These are phyloP conservation scores for Alternaria atra DNA, from an alignment of 2,329 filamentous ascomycete species.

Conservation along the genomic window DNA sequence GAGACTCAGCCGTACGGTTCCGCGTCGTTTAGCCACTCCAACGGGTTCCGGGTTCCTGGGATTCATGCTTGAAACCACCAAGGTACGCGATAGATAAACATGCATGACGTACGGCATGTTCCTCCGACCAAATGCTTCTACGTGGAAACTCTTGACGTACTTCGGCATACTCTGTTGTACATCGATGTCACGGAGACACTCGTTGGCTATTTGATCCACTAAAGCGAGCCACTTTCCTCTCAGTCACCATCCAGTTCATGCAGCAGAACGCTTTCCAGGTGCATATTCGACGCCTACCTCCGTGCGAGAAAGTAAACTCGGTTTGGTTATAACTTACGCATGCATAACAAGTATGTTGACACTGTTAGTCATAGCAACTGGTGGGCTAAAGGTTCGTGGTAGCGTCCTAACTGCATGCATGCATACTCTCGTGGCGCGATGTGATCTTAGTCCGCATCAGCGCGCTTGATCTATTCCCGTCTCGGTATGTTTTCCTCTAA, in stretches of 20 bases:
- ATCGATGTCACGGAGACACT: not conserved
- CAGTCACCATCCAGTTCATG: not conserved
- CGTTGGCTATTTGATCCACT: not conserved
- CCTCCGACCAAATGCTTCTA: slow-evolving; percentile 2
- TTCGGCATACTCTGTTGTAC: slow-evolving; percentile 1
- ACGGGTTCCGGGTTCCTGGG: not conserved
- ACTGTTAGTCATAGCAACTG: not conserved
- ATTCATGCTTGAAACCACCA: not conserved
- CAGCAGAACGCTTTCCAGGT: not conserved
- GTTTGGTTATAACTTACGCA: not conserved
- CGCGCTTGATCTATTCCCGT: not conserved
- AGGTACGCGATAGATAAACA: not conserved
- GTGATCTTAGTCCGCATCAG: slow-evolving; percentile 12
- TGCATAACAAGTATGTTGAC: not conserved
- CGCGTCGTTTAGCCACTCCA: not conserved
- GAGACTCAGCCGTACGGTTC: not conserved
- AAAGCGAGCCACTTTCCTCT: not conserved
- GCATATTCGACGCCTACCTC: not conserved
- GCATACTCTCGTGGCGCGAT: not conserved
- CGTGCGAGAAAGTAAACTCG: not conserved
- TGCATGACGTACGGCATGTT: slow-evolving; percentile 19
- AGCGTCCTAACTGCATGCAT: not conserved
- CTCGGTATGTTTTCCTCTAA: not conserved
- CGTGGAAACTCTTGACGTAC: not conserved
- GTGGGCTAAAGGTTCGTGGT: not conserved